Percentiles rank a stretch among this genome's conserved stretches.
Evolutionary conservation across 306 rosid genomes (phyloP).

Genomic region (Trifolium fragiferum): DNA sequence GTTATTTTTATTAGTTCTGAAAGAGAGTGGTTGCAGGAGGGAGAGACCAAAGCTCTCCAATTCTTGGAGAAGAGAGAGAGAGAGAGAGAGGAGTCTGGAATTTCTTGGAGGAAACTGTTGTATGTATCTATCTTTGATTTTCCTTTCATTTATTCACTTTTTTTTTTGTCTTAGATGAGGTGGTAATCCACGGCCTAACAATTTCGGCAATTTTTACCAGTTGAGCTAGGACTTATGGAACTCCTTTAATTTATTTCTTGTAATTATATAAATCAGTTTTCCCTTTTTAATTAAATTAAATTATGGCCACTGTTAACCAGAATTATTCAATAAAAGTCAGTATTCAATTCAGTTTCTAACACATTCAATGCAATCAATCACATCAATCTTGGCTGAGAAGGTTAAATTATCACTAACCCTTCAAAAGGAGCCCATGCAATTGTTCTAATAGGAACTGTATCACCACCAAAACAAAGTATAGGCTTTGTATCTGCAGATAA

Average conservation of each 20-base stretch:
- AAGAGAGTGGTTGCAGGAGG: neutral
- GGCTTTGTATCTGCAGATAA: conserved; percentile 79
- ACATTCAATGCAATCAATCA: conserved; percentile 27
- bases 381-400: conserved; percentile 33
- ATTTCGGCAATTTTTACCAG: no score
- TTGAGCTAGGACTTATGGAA: no score
- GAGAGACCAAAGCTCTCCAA: neutral
- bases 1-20: no score
- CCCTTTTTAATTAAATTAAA: neutral
- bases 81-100: neutral
- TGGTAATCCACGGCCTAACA: no score
- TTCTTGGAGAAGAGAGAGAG: neutral
- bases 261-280: neutral
- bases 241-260: neutral
- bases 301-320: neutral
- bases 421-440: conserved; percentile 90
- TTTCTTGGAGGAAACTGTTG: neutral
- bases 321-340: neutral
- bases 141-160: no score
- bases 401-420: conserved; percentile 60
- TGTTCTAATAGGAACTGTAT: conserved; percentile 83
- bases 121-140: neutral
- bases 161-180: no score
- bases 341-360: neutral
- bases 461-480: conserved; percentile 81